A percentile compares a stretch with the other conserved stretches of the same genome.
Evolutionary conservation across 441 rosid species (phyloP).

Genomic region (Erysimum cheiri): DNA sequence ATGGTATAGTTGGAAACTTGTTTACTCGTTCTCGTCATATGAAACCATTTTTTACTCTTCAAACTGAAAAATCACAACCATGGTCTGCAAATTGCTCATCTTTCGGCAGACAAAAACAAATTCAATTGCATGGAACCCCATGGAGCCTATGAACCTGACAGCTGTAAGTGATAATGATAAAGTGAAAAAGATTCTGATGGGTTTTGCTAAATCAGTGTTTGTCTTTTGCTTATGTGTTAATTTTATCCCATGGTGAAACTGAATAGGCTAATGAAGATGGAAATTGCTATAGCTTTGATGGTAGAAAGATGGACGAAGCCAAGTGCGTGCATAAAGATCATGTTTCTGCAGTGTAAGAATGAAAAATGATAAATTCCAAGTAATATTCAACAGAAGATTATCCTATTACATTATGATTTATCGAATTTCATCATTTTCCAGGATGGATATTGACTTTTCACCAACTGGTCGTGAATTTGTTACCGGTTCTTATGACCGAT

Average conservation of each 20-base stretch:
- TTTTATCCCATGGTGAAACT: constrained; percentile 26
- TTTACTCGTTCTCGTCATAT: constrained; percentile 11
- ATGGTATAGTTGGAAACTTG: constrained; percentile 52
- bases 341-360: constrained; percentile 96
- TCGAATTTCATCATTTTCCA: constrained; percentile 41
- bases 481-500: constrained; percentile 96
- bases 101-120: constrained; percentile 82
- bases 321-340: constrained; percentile 96
- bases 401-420: constrained; percentile 1
- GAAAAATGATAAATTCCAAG: constrained; percentile 41
- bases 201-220: neutral
- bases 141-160: constrained; percentile 98
- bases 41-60: neutral
- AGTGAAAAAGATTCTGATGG: constrained; percentile 22
- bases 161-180: constrained; percentile 64
- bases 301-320: constrained; percentile 86
- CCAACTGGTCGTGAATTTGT: constrained; percentile 99
- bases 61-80: neutral
- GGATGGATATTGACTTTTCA: constrained; percentile 97
- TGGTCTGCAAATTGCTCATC: constrained; percentile 29
- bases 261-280: constrained; percentile 96
- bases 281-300: constrained; percentile 89
- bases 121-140: constrained; percentile 96
- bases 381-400: neutral
- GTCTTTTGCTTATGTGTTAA: neutral